phyloP scores from a whole-genome alignment of 257 asterid species.

The Ajuga chamaepitys region DNA sequence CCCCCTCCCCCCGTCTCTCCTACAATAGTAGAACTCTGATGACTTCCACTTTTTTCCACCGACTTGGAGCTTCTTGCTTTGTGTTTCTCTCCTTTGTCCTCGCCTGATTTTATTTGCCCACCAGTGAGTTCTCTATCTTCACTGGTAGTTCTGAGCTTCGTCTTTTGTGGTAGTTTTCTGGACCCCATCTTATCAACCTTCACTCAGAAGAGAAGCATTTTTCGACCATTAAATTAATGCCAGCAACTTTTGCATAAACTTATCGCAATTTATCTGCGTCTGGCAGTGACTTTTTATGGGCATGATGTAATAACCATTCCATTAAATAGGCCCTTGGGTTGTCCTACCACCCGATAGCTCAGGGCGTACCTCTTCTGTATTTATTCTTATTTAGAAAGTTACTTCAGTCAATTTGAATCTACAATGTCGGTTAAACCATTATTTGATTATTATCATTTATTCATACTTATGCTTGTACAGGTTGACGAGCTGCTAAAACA shows the following conservation, averaged over 20 bases:
- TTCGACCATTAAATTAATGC: neutral
- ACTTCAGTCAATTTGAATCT: neutral
- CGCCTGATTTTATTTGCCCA: too few relatives aligned
- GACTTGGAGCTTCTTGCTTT: too few relatives aligned
- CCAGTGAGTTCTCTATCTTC: too few relatives aligned
- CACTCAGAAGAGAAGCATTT: neutral
- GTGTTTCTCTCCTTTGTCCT: too few relatives aligned
- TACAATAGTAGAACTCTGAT: too few relatives aligned
- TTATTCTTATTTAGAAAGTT: neutral
- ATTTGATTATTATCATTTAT: neutral
- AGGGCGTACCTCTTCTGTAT: neutral
- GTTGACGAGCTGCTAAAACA: conserved; percentile 93
- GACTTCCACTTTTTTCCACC: too few relatives aligned
- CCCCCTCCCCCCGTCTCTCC: too few relatives aligned
- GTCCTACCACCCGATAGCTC: neutral
- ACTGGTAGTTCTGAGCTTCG: too few relatives aligned
- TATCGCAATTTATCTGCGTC: neutral
- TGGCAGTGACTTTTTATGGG: neutral
- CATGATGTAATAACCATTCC: neutral
- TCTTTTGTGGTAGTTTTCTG: neutral
- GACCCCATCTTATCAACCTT: neutral
- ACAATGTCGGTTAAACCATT: neutral
- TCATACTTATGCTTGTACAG: conserved; percentile 35
- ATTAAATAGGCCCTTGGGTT: neutral
- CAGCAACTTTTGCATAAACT: neutral